These are phyloP conservation scores for Oryza glumipatula DNA, from an alignment of 176 grass and related monocot genomes.

Conservation along the genomic window DNA sequence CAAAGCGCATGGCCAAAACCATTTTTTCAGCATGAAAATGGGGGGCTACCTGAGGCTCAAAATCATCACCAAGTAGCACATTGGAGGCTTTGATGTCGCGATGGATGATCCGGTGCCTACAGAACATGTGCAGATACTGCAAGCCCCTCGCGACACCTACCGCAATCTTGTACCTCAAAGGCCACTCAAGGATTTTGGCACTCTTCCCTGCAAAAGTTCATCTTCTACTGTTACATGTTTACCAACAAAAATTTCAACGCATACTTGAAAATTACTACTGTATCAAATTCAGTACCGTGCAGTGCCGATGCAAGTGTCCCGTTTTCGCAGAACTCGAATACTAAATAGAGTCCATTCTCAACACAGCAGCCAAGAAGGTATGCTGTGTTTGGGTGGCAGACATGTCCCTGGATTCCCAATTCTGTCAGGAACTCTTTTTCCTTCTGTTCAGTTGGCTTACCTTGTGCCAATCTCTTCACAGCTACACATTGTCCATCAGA, in stretches of 20 bases:
- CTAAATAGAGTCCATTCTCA: conserved; percentile 83
- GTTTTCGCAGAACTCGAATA: conserved; percentile 76
- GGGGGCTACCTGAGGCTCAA: conserved; percentile 71
- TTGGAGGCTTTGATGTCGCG: conserved; percentile 93
- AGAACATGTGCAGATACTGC: conserved; percentile 91
- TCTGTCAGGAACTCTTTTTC: conserved; percentile 88
- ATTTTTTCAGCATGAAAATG: neutral
- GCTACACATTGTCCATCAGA: conserved; percentile 72
- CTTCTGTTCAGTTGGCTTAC: conserved; percentile 70
- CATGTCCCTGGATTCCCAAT: conserved; percentile 86
- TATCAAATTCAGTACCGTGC: conserved; percentile 59
- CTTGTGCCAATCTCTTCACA: conserved; percentile 78
- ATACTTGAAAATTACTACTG: neutral
- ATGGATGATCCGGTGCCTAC: conserved; percentile 87
- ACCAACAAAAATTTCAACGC: neutral
- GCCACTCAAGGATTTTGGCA: conserved; percentile 67
- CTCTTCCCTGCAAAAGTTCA: conserved; percentile 62
- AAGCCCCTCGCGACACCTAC: conserved; percentile 81
- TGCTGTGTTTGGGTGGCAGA: conserved; percentile 90
- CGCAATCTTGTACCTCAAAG: conserved; percentile 76
- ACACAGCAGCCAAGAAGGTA: conserved; percentile 85
- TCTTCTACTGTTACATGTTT: conserved; percentile 2
- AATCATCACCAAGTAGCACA: conserved; percentile 77
- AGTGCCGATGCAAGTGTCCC: conserved; percentile 76
- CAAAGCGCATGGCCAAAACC: neutral